phyloP scores from a whole-genome alignment of 2,329 filamentous ascomycete genomes.

The Fusarium pseudoanthophilum region DNA sequence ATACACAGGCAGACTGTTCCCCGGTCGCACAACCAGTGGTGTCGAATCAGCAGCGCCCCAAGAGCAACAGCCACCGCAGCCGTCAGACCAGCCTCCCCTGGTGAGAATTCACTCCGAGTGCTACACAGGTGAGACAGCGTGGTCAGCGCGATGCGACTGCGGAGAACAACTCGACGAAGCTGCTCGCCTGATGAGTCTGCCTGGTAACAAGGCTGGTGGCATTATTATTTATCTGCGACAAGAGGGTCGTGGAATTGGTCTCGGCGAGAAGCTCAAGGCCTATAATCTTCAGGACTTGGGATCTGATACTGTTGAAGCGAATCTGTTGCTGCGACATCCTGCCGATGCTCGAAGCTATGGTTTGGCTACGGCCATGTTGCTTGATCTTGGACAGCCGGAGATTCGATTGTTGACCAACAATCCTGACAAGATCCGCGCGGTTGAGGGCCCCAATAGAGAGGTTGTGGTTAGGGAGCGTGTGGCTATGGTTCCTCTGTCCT shows the following conservation, averaged over 20 bases:
- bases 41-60: conserved; percentile 54
- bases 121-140: conserved; percentile 98
- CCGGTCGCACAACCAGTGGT: conserved; percentile 82
- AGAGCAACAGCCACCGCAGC: conserved; percentile 19
- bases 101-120: conserved; percentile 98
- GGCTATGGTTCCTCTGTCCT: conserved; percentile 94
- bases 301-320: conserved; percentile 97
- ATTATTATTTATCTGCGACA: conserved; percentile 96
- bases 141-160: conserved; percentile 97
- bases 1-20: conserved; percentile 87
- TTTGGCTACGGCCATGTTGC: conserved; percentile 92
- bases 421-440: conserved; percentile 93
- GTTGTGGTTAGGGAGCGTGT: conserved; percentile 89
- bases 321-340: conserved; percentile 88
- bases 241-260: conserved; percentile 93
- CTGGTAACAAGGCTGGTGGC: conserved; percentile 72
- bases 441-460: conserved; percentile 91
- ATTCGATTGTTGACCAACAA: conserved; percentile 94
- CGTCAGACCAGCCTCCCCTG: conserved; percentile 63
- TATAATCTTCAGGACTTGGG: conserved; percentile 98
- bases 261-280: conserved; percentile 95
- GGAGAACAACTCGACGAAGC: conserved; percentile 98
- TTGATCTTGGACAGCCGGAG: conserved; percentile 82
- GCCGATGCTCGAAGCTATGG: conserved; percentile 96
- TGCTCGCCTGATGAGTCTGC: conserved; percentile 88